Evolutionary conservation across 23 red algal genomes (phyloP).

Genomic region (Gracilariopsis chorda): DNA sequence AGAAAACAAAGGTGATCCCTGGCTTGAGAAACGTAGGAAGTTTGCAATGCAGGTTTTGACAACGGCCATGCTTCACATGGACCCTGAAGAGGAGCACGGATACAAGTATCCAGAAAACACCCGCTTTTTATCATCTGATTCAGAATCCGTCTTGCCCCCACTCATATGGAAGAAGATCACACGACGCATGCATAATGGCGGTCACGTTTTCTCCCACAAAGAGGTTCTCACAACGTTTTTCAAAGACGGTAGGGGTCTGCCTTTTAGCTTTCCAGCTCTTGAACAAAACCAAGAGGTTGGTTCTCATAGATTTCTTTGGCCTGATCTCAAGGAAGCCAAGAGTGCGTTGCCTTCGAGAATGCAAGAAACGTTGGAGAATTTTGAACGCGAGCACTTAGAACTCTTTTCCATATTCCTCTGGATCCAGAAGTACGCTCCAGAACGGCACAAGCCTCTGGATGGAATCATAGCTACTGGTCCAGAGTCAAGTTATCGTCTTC

Average conservation of each 20-base stretch:
- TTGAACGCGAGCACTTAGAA: constrained; percentile 12
- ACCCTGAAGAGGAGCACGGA: not conserved
- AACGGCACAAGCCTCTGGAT: not conserved
- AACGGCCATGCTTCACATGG: constrained; percentile 23
- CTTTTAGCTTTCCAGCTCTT: not conserved
- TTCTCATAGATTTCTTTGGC: not conserved
- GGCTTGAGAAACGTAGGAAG: constrained; percentile 5
- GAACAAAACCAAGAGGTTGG: not conserved
- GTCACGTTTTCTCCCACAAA: not conserved
- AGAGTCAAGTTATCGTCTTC: not conserved
- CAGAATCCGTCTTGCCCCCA: constrained; percentile 10
- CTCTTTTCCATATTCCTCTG: constrained; percentile 35
- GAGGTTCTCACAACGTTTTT: not conserved
- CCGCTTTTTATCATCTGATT: not conserved
- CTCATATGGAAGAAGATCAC: not conserved
- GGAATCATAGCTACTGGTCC: not conserved
- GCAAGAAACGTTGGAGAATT: constrained; percentile 2
- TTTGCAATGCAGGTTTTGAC: constrained; percentile 23
- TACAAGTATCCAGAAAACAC: not conserved
- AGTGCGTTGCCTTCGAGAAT: not conserved
- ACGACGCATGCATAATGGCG: not conserved
- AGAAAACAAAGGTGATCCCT: not conserved
- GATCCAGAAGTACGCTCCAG: constrained; percentile 8
- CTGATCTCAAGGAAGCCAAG: constrained; percentile 27
- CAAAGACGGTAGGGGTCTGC: not conserved